Evolutionary conservation across 2,329 filamentous ascomycete genomes (phyloP).

Genomic region (Epichloe hybrida): DNA sequence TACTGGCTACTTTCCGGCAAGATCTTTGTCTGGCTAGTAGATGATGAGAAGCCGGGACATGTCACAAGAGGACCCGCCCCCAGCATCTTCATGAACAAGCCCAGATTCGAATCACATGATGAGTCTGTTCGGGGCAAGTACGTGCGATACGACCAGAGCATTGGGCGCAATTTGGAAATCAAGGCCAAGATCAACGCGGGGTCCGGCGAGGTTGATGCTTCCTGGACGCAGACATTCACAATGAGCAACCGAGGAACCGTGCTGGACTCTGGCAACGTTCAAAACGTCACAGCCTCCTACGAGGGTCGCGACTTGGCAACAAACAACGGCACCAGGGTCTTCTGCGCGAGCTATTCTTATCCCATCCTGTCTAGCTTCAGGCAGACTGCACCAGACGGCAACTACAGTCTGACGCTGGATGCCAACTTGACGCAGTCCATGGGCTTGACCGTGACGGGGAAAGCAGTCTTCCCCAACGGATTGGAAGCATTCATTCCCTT

Average conservation of each 20-base stretch:
- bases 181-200: conserved; percentile 34
- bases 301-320: conserved; percentile 6
- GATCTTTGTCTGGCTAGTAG: conserved; percentile 63
- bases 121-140: neutral
- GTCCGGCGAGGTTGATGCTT: conserved; percentile 6
- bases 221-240: conserved; percentile 45
- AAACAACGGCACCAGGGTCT: neutral
- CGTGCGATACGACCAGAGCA: conserved; percentile 26
- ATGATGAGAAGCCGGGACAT: conserved; percentile 32
- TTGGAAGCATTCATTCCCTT: conserved; percentile 39
- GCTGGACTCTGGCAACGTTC: conserved; percentile 21
- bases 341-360: conserved; percentile 6
- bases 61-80: conserved; percentile 21
- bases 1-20: conserved; percentile 68
- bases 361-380: conserved; percentile 4
- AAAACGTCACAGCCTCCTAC: conserved; percentile 18
- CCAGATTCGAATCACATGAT: neutral
- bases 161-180: conserved; percentile 47
- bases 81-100: neutral
- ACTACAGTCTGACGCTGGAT: conserved; percentile 13
- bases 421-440: conserved; percentile 27
- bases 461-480: conserved; percentile 40
- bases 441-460: conserved; percentile 22
- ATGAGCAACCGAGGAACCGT: conserved; percentile 40
- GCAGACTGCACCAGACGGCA: neutral